phyloP scores from a whole-genome alignment of 2,329 filamentous ascomycete species.

The Aspergillus ustus region DNA sequence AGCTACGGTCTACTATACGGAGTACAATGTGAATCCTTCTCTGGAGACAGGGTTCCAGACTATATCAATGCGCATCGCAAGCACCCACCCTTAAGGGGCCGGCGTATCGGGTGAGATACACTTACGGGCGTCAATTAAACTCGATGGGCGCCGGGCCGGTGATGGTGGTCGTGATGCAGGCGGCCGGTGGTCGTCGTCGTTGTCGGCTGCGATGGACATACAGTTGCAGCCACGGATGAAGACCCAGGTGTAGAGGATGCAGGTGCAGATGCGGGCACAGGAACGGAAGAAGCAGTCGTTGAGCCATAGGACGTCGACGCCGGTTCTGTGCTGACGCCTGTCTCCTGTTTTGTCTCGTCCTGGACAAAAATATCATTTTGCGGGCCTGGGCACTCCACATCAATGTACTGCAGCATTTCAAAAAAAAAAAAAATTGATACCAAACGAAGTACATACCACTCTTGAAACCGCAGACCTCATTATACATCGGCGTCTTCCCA shows the following conservation, averaged over 20 bases:
- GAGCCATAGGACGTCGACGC: background rate
- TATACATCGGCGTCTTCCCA: constrained; percentile 26
- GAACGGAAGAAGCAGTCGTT: background rate
- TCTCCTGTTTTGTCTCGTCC: background rate
- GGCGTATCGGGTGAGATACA: background rate
- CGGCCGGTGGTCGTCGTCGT: background rate
- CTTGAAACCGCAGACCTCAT: constrained; percentile 21
- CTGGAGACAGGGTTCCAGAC: background rate
- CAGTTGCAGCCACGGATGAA: background rate
- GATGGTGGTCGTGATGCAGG: background rate
- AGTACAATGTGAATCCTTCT: background rate
- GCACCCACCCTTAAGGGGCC: background rate
- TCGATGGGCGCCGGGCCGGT: background rate
- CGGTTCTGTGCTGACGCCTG: background rate
- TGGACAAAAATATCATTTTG: background rate
- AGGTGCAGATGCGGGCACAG: background rate
- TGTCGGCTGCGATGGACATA: background rate
- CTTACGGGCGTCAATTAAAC: background rate
- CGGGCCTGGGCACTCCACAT: background rate
- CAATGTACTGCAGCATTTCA: background rate
- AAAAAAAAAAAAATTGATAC: background rate
- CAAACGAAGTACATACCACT: constrained; percentile 13
- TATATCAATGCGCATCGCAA: background rate
- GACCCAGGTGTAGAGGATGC: background rate
- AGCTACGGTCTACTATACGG: background rate